Evolutionary conservation across 345 rosid genomes (phyloP).

Genomic region (Crucihimalaya himalaica): DNA sequence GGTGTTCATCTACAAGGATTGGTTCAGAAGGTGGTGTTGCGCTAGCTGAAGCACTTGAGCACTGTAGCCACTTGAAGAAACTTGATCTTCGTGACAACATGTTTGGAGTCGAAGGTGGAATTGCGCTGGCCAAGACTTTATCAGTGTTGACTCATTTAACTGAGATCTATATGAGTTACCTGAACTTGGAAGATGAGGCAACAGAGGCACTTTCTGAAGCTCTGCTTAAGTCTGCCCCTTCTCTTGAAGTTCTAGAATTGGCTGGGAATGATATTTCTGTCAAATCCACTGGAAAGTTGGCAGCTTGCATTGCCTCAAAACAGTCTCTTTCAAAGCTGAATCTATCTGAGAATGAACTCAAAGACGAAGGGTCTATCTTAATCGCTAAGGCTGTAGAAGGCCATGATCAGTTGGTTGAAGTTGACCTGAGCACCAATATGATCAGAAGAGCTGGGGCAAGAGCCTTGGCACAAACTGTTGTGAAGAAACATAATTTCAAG

Average conservation of each 20-base stretch:
- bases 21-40: conserved; percentile 85
- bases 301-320: conserved; percentile 64
- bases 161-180: conserved; percentile 77
- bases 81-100: conserved; percentile 92
- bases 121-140: conserved; percentile 63
- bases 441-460: conserved; percentile 77
- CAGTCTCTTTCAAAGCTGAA: conserved; percentile 69
- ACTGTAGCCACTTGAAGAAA: conserved; percentile 64
- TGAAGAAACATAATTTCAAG: conserved; percentile 58
- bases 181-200: conserved; percentile 89
- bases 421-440: conserved; percentile 68
- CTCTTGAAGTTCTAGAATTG: conserved; percentile 82
- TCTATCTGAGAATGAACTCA: conserved; percentile 82
- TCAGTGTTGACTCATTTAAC: conserved; percentile 51
- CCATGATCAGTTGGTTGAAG: conserved; percentile 62
- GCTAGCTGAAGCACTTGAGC: conserved; percentile 63
- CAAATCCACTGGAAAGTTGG: conserved; percentile 52
- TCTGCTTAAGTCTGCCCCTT: conserved; percentile 63
- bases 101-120: conserved; percentile 83
- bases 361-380: conserved; percentile 83
- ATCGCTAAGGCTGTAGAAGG: conserved; percentile 72
- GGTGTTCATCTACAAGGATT: conserved; percentile 81
- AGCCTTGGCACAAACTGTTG: conserved; percentile 60
- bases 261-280: conserved; percentile 86
- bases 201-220: conserved; percentile 60